Evolutionary conservation across 495 filamentous ascomycete species (phyloP), one percentile per base, ranked within the genome.

Genomic region (Melanomma pulvis-pyrius): DNA sequence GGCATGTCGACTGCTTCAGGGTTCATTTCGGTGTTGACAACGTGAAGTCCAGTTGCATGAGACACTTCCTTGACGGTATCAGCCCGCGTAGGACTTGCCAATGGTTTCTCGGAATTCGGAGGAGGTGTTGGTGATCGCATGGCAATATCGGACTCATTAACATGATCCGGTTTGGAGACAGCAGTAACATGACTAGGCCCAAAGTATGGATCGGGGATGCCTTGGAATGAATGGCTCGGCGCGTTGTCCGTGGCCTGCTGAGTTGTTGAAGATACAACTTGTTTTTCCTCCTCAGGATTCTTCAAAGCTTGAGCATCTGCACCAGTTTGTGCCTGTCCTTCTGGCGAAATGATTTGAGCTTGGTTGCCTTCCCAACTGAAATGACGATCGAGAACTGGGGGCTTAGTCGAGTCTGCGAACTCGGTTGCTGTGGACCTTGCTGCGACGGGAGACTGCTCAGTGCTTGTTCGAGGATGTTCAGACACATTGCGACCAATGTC

Each of bases 401-500:
- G 61, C 21, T 47, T 49, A 2, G 47, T 13, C 21, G 15, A 39
- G 1, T 44, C 48, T 1, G 49, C 32, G 15, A 24, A 26, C 9
- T 58, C 49, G n/a, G 30, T 6, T 32, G 53, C 30, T n/a, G 53
- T 28, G 9, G 57, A 32, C 25, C 25, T 34, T 17, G 46, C 17
- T 5, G 50, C 29, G 8, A 30, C 32, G 29, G 51, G 30, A 26
- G 62, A 25, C 5, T 49, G 44, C 0, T 54, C 46, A 21, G 26
- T 21, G 24, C 15, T 39, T 26, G 60, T n/a, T 15, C 13, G 24
- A 48, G 12, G 41, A 17, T 34, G 25, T 6, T 51, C 29, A 1
- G 51, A 50, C 0, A 54, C 55, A 19, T 80, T 76, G 41, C 77
- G 78, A 30, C 79, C 80, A n/a, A 79, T 74, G 57, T 78, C 79